Conservation (phyloP, 169 alveolate species). For the Cytauxzoon felis region DNA sequence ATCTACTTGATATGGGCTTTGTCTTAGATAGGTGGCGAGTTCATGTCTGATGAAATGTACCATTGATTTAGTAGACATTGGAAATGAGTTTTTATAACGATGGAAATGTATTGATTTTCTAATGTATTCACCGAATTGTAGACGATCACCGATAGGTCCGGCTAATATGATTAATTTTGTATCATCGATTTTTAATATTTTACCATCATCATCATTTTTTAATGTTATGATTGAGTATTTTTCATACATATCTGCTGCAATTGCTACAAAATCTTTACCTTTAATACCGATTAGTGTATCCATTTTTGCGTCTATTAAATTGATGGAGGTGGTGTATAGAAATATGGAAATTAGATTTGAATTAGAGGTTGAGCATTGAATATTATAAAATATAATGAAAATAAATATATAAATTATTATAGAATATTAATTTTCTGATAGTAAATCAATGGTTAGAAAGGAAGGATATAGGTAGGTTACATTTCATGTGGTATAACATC, state of each 20-base stretch:
- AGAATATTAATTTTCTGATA: too few relatives aligned
- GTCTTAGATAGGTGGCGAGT: slow-evolving; percentile 80
- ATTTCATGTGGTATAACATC: neutral
- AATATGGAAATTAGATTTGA: neutral
- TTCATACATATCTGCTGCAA: slow-evolving; percentile 78
- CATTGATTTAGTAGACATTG: slow-evolving; percentile 75
- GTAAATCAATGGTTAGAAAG: too few relatives aligned
- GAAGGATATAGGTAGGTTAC: too few relatives aligned
- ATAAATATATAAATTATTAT: too few relatives aligned
- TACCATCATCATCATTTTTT: slow-evolving; percentile 70
- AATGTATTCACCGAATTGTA: slow-evolving; percentile 79
- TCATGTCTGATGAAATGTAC: slow-evolving; percentile 82
- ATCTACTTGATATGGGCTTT: slow-evolving; percentile 82
- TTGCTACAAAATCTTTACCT: slow-evolving; percentile 76
- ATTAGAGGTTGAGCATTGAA: too few relatives aligned
- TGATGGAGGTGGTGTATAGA: neutral
- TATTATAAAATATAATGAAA: too few relatives aligned
- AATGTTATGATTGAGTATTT: slow-evolving; percentile 70
- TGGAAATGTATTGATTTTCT: slow-evolving; percentile 75
- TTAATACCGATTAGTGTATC: slow-evolving; percentile 81
- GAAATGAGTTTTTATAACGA: slow-evolving; percentile 73
- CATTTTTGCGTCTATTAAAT: slow-evolving; percentile 51
- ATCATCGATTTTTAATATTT: slow-evolving; percentile 68
- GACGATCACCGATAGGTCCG: slow-evolving; percentile 83
- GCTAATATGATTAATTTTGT: slow-evolving; percentile 76